Evolutionary conservation across 2,329 filamentous ascomycete species (phyloP).

Genomic region (Calycina herbarum): DNA sequence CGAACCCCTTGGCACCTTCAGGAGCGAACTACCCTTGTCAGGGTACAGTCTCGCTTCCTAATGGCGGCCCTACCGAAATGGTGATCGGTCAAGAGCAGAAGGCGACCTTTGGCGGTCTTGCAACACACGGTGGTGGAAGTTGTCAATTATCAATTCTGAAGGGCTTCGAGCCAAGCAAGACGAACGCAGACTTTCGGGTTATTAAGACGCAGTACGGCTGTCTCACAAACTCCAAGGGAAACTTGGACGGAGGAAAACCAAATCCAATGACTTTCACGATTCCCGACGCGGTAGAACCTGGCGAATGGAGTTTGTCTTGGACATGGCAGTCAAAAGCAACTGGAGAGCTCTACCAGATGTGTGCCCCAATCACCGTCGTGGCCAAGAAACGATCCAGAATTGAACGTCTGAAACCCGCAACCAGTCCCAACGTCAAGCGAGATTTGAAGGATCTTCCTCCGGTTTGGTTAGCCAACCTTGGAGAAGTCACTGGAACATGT

Average conservation of each 20-base stretch:
- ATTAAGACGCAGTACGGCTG: slow-evolving; percentile 9
- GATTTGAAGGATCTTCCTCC: neutral
- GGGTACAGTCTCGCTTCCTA: neutral
- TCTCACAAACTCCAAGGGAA: slow-evolving; percentile 1
- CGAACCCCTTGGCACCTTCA: slow-evolving; percentile 5
- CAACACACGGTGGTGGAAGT: slow-evolving; percentile 3
- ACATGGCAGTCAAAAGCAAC: neutral
- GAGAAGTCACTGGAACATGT: slow-evolving; percentile 1
- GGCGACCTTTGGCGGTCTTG: neutral
- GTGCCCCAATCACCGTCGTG: slow-evolving; percentile 7
- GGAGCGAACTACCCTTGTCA: slow-evolving; percentile 5
- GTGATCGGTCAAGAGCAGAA: neutral
- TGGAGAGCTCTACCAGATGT: slow-evolving; percentile 10
- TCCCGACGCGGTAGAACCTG: slow-evolving; percentile 5
- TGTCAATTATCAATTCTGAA: slow-evolving; percentile 5
- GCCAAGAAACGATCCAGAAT: slow-evolving; percentile 2
- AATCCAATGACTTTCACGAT: neutral
- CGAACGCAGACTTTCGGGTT: slow-evolving; percentile 6
- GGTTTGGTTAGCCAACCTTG: slow-evolving; percentile 8
- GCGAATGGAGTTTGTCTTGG: slow-evolving; percentile 9
- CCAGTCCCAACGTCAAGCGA: neutral
- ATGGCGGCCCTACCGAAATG: neutral
- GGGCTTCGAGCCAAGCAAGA: slow-evolving; percentile 1
- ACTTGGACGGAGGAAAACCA: neutral
- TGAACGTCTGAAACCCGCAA: neutral